phyloP scores from a whole-genome alignment of 768 basidiomycete species.

The Tricholoma matsutake region DNA sequence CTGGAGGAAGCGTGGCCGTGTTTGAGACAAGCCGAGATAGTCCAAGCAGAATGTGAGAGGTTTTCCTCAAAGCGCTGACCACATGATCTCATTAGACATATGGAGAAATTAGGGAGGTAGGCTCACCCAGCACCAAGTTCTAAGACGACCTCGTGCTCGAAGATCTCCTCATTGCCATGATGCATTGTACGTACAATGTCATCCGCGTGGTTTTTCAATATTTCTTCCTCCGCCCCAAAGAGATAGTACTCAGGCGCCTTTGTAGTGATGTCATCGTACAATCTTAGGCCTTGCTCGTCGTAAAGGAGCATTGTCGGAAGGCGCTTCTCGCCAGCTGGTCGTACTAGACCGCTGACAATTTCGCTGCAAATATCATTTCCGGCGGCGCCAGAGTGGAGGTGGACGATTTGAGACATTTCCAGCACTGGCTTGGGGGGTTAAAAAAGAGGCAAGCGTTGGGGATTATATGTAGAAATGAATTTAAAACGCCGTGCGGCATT shows the following conservation, averaged over 20 bases:
- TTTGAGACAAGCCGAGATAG: slow-evolving; percentile 53
- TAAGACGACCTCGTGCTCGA: slow-evolving; percentile 59
- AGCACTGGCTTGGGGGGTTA: not conserved
- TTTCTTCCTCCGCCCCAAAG: slow-evolving; percentile 83
- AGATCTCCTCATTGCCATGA: slow-evolving; percentile 30
- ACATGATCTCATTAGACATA: not conserved
- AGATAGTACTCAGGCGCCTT: slow-evolving; percentile 83
- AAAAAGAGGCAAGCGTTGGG: not conserved
- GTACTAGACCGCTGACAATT: slow-evolving; percentile 54
- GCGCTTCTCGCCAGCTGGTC: slow-evolving; percentile 51
- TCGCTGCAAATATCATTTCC: slow-evolving; percentile 38
- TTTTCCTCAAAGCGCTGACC: slow-evolving; percentile 79
- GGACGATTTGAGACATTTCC: slow-evolving; percentile 47
- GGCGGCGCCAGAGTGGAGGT: slow-evolving; percentile 39
- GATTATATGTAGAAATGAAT: slow-evolving; percentile 7
- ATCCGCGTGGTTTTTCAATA: slow-evolving; percentile 66
- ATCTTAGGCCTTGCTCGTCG: slow-evolving; percentile 77
- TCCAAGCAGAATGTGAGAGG: slow-evolving; percentile 75
- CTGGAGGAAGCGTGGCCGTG: slow-evolving; percentile 39
- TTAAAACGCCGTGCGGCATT: slow-evolving; percentile 2
- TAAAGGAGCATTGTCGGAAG: slow-evolving; percentile 86
- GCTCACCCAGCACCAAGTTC: slow-evolving; percentile 95
- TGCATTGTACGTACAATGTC: slow-evolving; percentile 80
- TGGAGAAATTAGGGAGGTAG: not conserved
- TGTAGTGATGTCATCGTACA: slow-evolving; percentile 86